Evolutionary conservation across 805 yeast species (phyloP).

Genomic region (Kodamaea nitidulidarum): DNA sequence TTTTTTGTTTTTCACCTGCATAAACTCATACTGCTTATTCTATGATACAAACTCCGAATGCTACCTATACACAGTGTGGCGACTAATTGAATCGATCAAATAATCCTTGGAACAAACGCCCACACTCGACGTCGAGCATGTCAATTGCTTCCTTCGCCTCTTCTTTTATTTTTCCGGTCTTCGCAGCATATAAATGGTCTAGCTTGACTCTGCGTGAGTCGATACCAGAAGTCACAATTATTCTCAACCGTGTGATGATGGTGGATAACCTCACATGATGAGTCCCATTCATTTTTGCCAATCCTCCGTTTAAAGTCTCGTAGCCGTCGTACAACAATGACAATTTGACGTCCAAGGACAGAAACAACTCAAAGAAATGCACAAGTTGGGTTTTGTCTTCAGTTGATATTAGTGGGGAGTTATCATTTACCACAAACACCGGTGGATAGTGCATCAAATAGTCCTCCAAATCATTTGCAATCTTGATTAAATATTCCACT

Average conservation of each 20-base stretch:
- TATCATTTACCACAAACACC: slow-evolving; percentile 12
- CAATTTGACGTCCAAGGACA: slow-evolving; percentile 33
- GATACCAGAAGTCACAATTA: slow-evolving; percentile 30
- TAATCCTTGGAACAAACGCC: slow-evolving; percentile 37
- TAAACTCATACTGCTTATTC: no score
- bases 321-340: slow-evolving; percentile 30
- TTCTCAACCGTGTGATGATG: slow-evolving; percentile 50
- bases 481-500: slow-evolving; percentile 53
- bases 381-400: slow-evolving; percentile 13
- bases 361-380: slow-evolving; percentile 26
- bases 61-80: no score
- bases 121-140: slow-evolving; percentile 32
- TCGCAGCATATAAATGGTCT: background rate
- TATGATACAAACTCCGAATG: no score
- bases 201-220: slow-evolving; percentile 15
- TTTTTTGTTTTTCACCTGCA: background rate
- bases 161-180: background rate
- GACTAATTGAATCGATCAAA: slow-evolving; percentile 24
- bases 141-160: slow-evolving; percentile 10
- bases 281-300: slow-evolving; percentile 39
- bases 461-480: slow-evolving; percentile 67
- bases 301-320: slow-evolving; percentile 17
- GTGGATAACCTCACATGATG: slow-evolving; percentile 50
- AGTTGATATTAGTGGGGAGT: slow-evolving; percentile 7
- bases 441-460: slow-evolving; percentile 39